Evolutionary conservation across 2,329 filamentous ascomycete genomes (phyloP), one percentile per base, ranked within the genome.

Genomic region (Xylaria sp.): DNA sequence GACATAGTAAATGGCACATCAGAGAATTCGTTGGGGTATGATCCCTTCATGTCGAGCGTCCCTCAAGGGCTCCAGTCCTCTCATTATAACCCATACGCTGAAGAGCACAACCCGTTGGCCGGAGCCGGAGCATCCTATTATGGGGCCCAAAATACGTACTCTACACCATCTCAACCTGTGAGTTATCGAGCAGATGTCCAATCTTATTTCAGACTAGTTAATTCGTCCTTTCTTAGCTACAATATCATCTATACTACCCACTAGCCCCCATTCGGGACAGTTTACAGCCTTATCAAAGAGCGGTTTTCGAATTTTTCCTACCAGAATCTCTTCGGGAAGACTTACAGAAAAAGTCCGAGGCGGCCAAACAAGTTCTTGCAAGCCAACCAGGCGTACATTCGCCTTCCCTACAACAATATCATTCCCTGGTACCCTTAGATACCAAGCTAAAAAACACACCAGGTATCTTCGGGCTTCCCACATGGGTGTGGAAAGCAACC

Each of bases 401-500:
- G 8, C 93, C 94, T 6, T 86, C 89, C 68, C 87, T 98, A 63
- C 94, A 97, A 76, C 91, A 94, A 75, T 98, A 96, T 78, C 94
- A 98, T 80, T 97, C 94, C 3, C 86, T 99, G 12, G 94, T 98
- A 9, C 93, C 95, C 3, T 84, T 99, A 52, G 94, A 98, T 79
- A 92, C 91, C 9, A 91, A 87, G 59, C 90, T 93, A 69, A 89
- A 94, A 73, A 94, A 94, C 79, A 94, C 91, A 73, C 88, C 90
- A 3, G 87, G 89, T 13, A 89, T 92, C 18, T 98, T 98, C 80
- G 94, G 94, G 33, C 97, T 94, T 76, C 89, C 91, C 6, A 97
- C 92, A 75, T 98, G 94, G 94, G 89, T 97, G 0, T 99, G 98
- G 83, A 98, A 98, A 82, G 95, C 94, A 9, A 90, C 91, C 28